Base-by-base conservation (phyloP, 331 rosid genomes). In the Malus hybrid region DNA sequence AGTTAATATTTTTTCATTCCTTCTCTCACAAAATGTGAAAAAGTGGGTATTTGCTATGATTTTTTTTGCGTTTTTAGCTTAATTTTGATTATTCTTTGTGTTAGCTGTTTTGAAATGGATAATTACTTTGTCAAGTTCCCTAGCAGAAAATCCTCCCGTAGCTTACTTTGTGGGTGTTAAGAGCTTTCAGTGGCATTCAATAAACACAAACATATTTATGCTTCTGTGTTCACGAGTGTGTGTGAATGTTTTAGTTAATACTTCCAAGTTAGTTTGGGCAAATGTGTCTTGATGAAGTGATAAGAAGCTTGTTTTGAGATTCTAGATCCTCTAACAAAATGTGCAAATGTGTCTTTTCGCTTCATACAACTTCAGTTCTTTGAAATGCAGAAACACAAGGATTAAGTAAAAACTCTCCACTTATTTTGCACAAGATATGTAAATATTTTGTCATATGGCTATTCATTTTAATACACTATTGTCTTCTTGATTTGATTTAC, bases 331-430 rank as follows among this genome's bases (percentile, higher is more conserved):
- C 44, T 28, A 28, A 28, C 29, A 28, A 33, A 6, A 33, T 7
- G 2, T 33, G 52, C 52, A 44, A 44, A 44, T 44, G 15, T 44
- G 50, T 11, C 15, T 12, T 44, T 44, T 1, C 5, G 97, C 97
- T 67, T 94, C 97, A 10, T 97, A 94, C 85, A 88, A 91, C 76
- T 94, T 92, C 87, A 94, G 97, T 82, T 94, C 99, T 73, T 83
- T 94, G 89, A 95, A 90, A 78, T 95, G 99, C 86, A 85, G 99
- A 86, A 91, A 95, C 81, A 95, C 97, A 15, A 87, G 97, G 85
- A 92, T 92, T 65, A 85, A 9, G 97, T 87, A 18, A 68, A 28
- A 55, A 69, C 76, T 9, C 54, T 61, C 69, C 5, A 73, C 11
- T 29, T 33, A 1, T 28, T 28, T 28, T 28, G 97, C 99, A 12